Conservation (phyloP, 2,329 filamentous ascomycete genomes). For the Xylariaceae sp. region DNA sequence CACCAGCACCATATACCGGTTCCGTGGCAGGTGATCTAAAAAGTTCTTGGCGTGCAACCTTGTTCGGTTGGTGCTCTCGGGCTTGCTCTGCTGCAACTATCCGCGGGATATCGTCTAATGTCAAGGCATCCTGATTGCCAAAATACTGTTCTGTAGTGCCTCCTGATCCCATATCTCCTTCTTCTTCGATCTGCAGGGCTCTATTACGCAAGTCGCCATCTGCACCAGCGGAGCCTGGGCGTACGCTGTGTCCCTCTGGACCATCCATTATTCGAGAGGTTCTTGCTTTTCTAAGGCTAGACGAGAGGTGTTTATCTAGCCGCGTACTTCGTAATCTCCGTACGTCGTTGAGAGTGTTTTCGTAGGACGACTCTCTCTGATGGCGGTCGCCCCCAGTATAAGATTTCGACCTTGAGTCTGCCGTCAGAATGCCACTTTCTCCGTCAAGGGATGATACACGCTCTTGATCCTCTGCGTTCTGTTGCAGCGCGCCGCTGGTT, state of each 20-base stretch:
- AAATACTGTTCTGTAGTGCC: conserved; percentile 77
- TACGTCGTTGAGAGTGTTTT: conserved; percentile 95
- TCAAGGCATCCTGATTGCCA: conserved; percentile 84
- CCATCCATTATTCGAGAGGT: conserved; percentile 92
- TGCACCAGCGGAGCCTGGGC: conserved; percentile 68
- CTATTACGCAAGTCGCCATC: conserved; percentile 51
- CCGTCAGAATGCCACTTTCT: conserved; percentile 52
- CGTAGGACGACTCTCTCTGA: conserved; percentile 73
- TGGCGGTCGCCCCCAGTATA: conserved; percentile 62
- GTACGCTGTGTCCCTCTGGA: conserved; percentile 63
- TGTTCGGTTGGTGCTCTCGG: conserved; percentile 79
- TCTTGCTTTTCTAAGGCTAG: conserved; percentile 84
- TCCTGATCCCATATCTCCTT: conserved; percentile 65
- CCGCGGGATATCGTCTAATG: conserved; percentile 90
- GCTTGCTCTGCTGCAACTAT: conserved; percentile 96
- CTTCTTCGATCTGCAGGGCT: conserved; percentile 73
- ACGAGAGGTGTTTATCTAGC: conserved; percentile 90
- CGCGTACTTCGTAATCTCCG: conserved; percentile 86
- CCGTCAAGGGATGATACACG: conserved; percentile 49
- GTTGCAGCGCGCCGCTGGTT: conserved; percentile 75
- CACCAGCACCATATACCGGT: conserved; percentile 62
- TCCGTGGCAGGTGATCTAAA: conserved; percentile 55
- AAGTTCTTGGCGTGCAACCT: conserved; percentile 66
- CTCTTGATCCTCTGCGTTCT: conserved; percentile 65
- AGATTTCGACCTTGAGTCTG: conserved; percentile 70